These are phyloP conservation scores for Diaporthe citri DNA, from an alignment of 2,329 filamentous ascomycete species.

Conservation along the genomic window DNA sequence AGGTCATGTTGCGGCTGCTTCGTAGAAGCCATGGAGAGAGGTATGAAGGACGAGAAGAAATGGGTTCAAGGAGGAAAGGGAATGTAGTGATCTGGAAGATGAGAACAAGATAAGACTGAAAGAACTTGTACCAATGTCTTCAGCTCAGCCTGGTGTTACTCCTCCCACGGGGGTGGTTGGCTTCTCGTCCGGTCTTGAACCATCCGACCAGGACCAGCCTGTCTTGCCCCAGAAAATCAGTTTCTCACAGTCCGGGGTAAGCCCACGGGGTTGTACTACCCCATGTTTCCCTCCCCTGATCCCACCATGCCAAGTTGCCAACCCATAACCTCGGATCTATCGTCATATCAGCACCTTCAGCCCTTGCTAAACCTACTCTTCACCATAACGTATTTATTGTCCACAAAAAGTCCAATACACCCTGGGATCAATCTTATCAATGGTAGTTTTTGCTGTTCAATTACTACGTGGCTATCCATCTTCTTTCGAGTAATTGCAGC, in stretches of 20 bases:
- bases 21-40: not conserved
- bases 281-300: not conserved
- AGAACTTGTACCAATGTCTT: not conserved
- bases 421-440: too few relatives aligned
- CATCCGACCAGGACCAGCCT: not conserved
- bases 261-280: slow-evolving; percentile 8
- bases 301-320: not conserved
- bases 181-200: not conserved
- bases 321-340: not conserved
- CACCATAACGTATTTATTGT: not conserved
- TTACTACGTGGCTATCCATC: not conserved
- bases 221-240: not conserved
- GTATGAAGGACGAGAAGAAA: not conserved
- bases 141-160: not conserved
- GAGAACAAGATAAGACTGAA: not conserved
- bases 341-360: not conserved
- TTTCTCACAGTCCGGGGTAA: slow-evolving; percentile 1
- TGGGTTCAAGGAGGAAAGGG: too few relatives aligned
- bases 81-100: not conserved
- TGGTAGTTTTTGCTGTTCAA: too few relatives aligned
- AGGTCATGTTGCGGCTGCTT: slow-evolving; percentile 6
- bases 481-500: not conserved
- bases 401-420: not conserved
- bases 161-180: not conserved
- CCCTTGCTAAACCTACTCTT: too few relatives aligned